phyloP scores from a whole-genome alignment of 2,329 filamentous ascomycete species.

The Thelonectria discophora region DNA sequence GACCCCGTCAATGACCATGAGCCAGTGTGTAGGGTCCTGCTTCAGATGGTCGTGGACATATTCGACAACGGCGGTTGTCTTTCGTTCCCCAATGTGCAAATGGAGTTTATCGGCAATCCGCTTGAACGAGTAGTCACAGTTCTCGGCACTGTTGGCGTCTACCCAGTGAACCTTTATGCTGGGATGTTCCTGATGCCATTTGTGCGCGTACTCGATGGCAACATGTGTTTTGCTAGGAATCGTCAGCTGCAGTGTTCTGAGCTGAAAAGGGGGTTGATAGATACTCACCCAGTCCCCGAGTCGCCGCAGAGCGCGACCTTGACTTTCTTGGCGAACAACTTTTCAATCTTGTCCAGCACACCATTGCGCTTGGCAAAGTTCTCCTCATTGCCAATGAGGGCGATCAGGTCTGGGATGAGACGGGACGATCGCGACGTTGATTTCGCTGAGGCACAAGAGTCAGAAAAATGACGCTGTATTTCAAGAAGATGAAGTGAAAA shows the following conservation, averaged over 20 bases:
- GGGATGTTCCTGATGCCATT: neutral
- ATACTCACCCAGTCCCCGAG: constrained; percentile 8
- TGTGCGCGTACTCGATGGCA: constrained; percentile 20
- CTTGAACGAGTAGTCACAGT: constrained; percentile 19
- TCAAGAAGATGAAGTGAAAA: too few species aligned
- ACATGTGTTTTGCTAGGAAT: constrained; percentile 16
- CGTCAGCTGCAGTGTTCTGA: neutral
- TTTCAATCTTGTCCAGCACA: constrained; percentile 2
- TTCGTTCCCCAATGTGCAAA: neutral
- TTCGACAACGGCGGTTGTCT: neutral
- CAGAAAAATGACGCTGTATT: too few species aligned
- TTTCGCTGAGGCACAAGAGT: too few species aligned
- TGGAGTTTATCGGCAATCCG: constrained; percentile 10
- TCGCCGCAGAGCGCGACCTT: neutral
- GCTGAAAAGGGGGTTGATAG: too few species aligned
- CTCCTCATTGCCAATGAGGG: constrained; percentile 2
- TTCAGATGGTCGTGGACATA: constrained; percentile 12
- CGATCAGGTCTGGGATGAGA: constrained; percentile 1
- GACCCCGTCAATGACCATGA: constrained; percentile 22
- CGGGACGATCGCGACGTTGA: neutral
- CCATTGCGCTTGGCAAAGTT: constrained; percentile 1
- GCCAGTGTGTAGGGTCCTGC: constrained; percentile 10
- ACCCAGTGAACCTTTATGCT: constrained; percentile 19
- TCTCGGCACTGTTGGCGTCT: constrained; percentile 12
- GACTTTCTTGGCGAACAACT: neutral